Base-by-base conservation (phyloP, 73 alveolate genomes). In the Symbiodinium natans region DNA sequence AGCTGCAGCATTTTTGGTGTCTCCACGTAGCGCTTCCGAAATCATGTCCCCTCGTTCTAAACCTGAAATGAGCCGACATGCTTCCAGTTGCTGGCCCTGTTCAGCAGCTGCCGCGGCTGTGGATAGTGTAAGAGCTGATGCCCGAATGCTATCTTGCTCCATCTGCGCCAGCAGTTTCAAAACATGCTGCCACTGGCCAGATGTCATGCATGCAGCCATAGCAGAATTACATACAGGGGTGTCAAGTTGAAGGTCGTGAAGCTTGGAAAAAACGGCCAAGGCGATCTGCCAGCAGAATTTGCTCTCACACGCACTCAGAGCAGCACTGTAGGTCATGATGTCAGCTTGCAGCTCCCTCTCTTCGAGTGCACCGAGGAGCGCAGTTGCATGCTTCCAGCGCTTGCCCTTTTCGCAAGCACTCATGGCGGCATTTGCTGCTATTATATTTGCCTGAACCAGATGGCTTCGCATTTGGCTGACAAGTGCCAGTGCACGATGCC, bases 161-260 rank as follows among this genome's bases (percentile, higher is more conserved):
- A 43, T 80, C 85, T 40, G 10, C 38, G 63, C 84, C 7, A 87
- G 7, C 2, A 8, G 68, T 3, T 36, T 6, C 3, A 36, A 11
- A 17, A 56, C 94, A 25, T 59, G 59, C 42, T 52, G 59, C 94
- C 94, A 87, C 68, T 87, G 83, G 46, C 93, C 31, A 5, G 42
- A 85, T 8, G 27, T 8, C 19, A 13, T n/a, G 77, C 56, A 54
- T 15, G 83, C 84, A 5, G 11, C 41, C 39, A 87, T 48, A n/a
- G 39, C 40, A 3, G 85, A 36, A 29, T 54, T 87, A 41, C 38
- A 59, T 27, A 82, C 41, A 13, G 41, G 31, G 1, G 77, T 87
- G 56, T 59, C 68, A 68, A 15, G 38, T 6, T 19, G 25, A 31
- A 87, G 13, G 68, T 11, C 13, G 41, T 31, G 39, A 52, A 39